These are phyloP conservation scores for Gynandropsis gynandra DNA, from an alignment of 345 rosid species.

Conservation along the genomic window DNA sequence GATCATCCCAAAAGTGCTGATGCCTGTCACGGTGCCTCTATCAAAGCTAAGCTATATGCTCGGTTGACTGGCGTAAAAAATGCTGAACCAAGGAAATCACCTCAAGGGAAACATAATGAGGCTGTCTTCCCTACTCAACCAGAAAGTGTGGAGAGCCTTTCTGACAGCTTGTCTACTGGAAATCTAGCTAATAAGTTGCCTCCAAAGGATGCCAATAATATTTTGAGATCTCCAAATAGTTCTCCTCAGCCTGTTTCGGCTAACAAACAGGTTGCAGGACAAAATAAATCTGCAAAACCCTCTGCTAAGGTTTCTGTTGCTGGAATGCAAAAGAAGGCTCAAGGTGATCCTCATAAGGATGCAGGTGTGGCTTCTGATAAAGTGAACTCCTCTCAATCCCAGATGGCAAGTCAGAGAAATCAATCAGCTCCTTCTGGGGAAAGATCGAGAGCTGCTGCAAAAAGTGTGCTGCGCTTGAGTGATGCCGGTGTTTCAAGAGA, in stretches of 20 bases:
- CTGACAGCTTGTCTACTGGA: slow-evolving; percentile 24
- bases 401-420: slow-evolving; percentile 36
- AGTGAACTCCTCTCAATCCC: slow-evolving; percentile 39
- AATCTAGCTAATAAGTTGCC: slow-evolving; percentile 35
- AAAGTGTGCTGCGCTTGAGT: slow-evolving; percentile 31
- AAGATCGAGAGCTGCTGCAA: slow-evolving; percentile 41
- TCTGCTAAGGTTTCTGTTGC: slow-evolving; percentile 30
- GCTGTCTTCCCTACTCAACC: slow-evolving; percentile 26
- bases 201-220: slow-evolving; percentile 31
- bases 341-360: slow-evolving; percentile 36
- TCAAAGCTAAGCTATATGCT: slow-evolving; percentile 22
- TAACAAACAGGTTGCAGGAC: slow-evolving; percentile 34
- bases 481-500: slow-evolving; percentile 34
- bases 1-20: slow-evolving; percentile 31
- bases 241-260: slow-evolving; percentile 37
- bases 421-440: slow-evolving; percentile 41
- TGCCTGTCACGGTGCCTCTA: slow-evolving; percentile 23
- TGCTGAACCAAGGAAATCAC: slow-evolving; percentile 26
- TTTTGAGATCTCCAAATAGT: slow-evolving; percentile 41
- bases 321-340: slow-evolving; percentile 39
- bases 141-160: slow-evolving; percentile 28
- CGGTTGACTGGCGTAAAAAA: slow-evolving; percentile 26
- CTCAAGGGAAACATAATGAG: slow-evolving; percentile 29
- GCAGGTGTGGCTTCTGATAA: slow-evolving; percentile 30
- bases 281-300: slow-evolving; percentile 34